Evolutionary conservation across 768 basidiomycete genomes (phyloP).

Genomic region (Suillus weaverae): DNA sequence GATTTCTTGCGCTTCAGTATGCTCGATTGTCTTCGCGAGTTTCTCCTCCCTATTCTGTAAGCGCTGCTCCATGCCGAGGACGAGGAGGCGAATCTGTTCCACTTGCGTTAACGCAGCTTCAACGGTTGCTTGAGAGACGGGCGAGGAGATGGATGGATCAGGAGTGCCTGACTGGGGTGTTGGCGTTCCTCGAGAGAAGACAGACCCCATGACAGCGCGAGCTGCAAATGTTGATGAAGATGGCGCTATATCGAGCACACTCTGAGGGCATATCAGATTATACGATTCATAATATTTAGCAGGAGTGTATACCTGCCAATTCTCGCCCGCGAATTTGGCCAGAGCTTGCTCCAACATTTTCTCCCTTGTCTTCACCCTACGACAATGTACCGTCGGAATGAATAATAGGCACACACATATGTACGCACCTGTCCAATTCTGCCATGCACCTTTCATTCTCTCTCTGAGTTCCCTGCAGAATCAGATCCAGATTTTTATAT

Average conservation of each 20-base stretch:
- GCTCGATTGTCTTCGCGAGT: constrained; percentile 56
- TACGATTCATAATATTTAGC: not conserved
- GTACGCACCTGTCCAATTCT: constrained; percentile 66
- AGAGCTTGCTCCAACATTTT: constrained; percentile 76
- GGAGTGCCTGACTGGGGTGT: constrained; percentile 5
- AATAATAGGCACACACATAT: not conserved
- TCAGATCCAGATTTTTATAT: constrained; percentile 70
- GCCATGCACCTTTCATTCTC: constrained; percentile 87
- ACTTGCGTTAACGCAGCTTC: constrained; percentile 57
- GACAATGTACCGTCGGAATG: not conserved
- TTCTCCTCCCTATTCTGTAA: constrained; percentile 63
- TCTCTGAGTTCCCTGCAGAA: constrained; percentile 77
- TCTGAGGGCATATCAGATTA: constrained; percentile 15
- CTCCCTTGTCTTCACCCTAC: constrained; percentile 65
- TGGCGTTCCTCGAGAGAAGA: constrained; percentile 26
- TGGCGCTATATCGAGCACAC: constrained; percentile 38
- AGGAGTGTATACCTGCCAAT: constrained; percentile 67
- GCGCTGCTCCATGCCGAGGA: constrained; percentile 77
- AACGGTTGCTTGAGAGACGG: constrained; percentile 25
- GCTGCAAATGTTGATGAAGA: constrained; percentile 29
- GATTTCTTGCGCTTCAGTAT: constrained; percentile 58
- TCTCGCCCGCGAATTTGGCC: constrained; percentile 68
- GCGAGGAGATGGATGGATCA: constrained; percentile 17
- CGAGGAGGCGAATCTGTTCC: constrained; percentile 65
- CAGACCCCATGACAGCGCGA: constrained; percentile 27